phyloP scores from a whole-genome alignment of 2,329 filamentous ascomycete species.

The Colletotrichum sp. region DNA sequence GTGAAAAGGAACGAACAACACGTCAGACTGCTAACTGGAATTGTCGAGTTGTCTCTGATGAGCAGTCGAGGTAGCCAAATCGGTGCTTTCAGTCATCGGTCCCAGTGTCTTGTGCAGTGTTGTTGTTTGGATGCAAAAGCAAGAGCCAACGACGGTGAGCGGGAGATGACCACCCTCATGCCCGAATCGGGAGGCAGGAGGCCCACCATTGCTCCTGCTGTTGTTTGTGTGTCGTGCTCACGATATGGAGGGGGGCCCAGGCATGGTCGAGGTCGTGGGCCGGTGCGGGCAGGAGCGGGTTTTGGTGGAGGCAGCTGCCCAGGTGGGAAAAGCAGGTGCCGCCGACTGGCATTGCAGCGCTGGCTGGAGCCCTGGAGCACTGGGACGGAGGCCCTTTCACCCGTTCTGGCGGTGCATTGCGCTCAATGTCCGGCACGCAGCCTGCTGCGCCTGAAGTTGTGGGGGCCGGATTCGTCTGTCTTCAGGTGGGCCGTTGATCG shows the following conservation, averaged over 20 bases:
- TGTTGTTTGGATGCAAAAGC: not conserved
- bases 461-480: slow-evolving; percentile 4
- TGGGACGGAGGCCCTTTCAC: not conserved
- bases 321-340: not conserved
- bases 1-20: not conserved
- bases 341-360: not conserved
- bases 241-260: not conserved
- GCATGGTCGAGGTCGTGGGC: not conserved
- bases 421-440: slow-evolving; percentile 9
- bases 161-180: slow-evolving; percentile 12
- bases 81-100: not conserved
- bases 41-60: not conserved
- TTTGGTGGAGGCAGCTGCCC: not conserved
- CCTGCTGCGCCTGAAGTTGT: slow-evolving; percentile 15
- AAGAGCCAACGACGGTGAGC: not conserved
- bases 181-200: not conserved
- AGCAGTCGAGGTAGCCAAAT: not conserved
- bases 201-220: not conserved
- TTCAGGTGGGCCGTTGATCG: slow-evolving; percentile 18
- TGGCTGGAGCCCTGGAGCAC: not conserved
- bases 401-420: slow-evolving; percentile 4
- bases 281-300: not conserved
- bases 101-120: not conserved
- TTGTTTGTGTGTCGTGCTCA: not conserved
- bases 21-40: not conserved